phyloP scores from a whole-genome alignment of 768 basidiomycete species.

The Tulasnella calospora region DNA sequence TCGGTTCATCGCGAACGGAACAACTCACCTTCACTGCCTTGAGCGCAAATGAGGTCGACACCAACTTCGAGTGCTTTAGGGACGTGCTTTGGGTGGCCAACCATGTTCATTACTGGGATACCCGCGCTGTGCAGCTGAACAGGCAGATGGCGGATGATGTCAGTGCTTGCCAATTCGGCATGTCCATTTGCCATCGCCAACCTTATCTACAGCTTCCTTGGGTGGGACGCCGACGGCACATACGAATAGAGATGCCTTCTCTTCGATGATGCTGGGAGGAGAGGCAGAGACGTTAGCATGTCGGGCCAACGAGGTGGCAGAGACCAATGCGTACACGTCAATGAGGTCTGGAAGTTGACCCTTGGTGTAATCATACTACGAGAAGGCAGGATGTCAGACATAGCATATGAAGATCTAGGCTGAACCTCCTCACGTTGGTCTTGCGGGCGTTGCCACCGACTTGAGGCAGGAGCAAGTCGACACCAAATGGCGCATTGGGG shows the following conservation, averaged over 20 bases:
- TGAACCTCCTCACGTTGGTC: constrained; percentile 62
- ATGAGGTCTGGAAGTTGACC: constrained; percentile 79
- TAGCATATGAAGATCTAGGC: not conserved
- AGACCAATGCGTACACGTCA: constrained; percentile 45
- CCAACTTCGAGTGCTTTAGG: constrained; percentile 74
- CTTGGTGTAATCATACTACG: constrained; percentile 80
- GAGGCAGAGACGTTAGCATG: not conserved
- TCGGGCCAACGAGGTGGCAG: not conserved
- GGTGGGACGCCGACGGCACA: constrained; percentile 89
- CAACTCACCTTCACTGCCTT: constrained; percentile 62
- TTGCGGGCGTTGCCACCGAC: constrained; percentile 83
- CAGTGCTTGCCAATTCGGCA: no score
- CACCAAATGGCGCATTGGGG: constrained; percentile 79
- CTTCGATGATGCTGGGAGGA: constrained; percentile 63
- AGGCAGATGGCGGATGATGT: not conserved
- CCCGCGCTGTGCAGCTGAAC: constrained; percentile 69
- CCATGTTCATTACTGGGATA: constrained; percentile 91
- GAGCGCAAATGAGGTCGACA: constrained; percentile 89
- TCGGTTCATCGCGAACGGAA: not conserved
- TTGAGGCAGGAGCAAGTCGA: constrained; percentile 84
- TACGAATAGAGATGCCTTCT: constrained; percentile 82
- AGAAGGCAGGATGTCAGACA: not conserved
- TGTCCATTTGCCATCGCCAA: not conserved
- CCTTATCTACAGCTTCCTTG: constrained; percentile 60
- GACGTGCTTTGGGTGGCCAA: constrained; percentile 88